phyloP scores from a whole-genome alignment of 2,329 filamentous ascomycete species.

The Ceratocystis papillata region DNA sequence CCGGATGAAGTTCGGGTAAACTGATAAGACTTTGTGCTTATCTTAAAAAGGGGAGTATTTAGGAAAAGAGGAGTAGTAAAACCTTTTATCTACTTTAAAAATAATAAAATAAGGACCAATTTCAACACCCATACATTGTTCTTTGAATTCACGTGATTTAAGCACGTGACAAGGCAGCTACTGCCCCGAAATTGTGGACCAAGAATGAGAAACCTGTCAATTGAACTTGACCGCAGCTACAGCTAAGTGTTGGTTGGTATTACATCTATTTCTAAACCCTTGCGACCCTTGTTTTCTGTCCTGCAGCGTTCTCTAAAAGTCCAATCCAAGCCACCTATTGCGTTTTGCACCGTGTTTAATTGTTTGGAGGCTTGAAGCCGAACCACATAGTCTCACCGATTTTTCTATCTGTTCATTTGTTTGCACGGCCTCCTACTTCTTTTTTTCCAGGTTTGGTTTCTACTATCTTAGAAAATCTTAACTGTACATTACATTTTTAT shows the following conservation, averaged over 20 bases:
- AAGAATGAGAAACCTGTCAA: not conserved
- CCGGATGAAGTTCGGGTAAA: too few species aligned
- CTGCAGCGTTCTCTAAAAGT: not conserved
- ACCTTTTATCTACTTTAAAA: too few species aligned
- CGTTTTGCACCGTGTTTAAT: constrained; percentile 11
- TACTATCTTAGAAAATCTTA: not conserved
- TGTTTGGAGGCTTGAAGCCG: constrained; percentile 9
- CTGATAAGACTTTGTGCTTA: too few species aligned
- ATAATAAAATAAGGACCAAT: too few species aligned
- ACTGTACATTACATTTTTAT: constrained; percentile 7
- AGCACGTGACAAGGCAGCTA: not conserved
- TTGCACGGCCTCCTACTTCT: not conserved
- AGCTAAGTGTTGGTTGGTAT: not conserved
- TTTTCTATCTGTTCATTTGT: constrained; percentile 1
- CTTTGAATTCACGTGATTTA: not conserved
- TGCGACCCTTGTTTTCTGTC: not conserved
- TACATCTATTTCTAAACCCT: not conserved
- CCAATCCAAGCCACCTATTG: constrained; percentile 12
- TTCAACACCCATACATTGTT: too few species aligned
- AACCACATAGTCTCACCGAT: not conserved
- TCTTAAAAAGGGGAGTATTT: too few species aligned
- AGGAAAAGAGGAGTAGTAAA: too few species aligned
- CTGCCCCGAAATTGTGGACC: constrained; percentile 1
- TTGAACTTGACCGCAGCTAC: not conserved
- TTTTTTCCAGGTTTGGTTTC: not conserved